phyloP scores from a whole-genome alignment of 139 green algal species.

The Astrephomene gubernaculifera region DNA sequence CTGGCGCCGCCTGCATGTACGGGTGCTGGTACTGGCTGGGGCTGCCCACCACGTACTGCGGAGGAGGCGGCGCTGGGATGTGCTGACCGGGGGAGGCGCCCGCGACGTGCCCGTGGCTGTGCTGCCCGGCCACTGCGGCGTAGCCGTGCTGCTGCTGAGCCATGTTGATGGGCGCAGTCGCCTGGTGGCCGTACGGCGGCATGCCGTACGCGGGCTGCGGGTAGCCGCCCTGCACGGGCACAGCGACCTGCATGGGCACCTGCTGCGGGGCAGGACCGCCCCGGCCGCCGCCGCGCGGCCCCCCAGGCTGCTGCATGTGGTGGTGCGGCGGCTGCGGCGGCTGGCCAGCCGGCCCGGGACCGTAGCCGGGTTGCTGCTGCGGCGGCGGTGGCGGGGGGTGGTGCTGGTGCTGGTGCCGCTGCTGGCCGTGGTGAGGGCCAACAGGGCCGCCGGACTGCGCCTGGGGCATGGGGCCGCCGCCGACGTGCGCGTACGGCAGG shows the following conservation, averaged over 20 bases:
- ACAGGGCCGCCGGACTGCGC: not conserved
- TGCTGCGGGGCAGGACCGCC: not conserved
- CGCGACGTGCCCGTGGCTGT: not conserved
- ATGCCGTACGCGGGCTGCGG: constrained; percentile 29
- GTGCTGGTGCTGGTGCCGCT: not conserved
- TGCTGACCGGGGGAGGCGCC: not conserved
- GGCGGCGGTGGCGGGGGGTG: constrained; percentile 2
- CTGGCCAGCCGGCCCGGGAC: not conserved
- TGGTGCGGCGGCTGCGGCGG: constrained; percentile 1
- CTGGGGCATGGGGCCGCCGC: not conserved
- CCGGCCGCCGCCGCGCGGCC: not conserved
- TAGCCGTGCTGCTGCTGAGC: constrained; percentile 9
- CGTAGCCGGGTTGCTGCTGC: not conserved
- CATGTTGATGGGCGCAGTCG: constrained; percentile 7
- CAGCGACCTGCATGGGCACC: constrained; percentile 4
- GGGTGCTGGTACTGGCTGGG: constrained; percentile 26
- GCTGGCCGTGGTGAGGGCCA: not conserved
- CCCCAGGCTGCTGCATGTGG: not conserved
- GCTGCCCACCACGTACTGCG: constrained; percentile 28
- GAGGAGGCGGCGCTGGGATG: not conserved
- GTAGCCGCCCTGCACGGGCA: not conserved
- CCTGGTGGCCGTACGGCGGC: not conserved
- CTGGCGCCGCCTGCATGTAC: not conserved
- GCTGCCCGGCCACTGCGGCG: not conserved
- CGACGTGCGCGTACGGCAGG: constrained; percentile 12